These are phyloP conservation scores for Starmerella cellae DNA, from an alignment of 805 yeast species.

Conservation along the genomic window DNA sequence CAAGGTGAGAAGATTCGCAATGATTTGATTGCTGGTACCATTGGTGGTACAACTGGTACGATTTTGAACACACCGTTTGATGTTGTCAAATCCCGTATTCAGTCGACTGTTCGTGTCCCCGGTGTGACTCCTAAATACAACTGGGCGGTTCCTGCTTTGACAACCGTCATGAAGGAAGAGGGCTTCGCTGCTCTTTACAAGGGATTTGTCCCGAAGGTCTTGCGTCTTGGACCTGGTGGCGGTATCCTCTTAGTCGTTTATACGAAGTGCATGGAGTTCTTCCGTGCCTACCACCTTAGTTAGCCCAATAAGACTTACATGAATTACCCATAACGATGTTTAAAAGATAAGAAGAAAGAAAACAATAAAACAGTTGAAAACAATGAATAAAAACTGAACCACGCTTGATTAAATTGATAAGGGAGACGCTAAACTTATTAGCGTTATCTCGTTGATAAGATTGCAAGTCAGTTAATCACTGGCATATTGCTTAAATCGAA, in stretches of 20 bases:
- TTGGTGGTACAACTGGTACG: slow-evolving; percentile 98
- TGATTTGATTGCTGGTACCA: slow-evolving; percentile 81
- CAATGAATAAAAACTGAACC: too few relatives aligned
- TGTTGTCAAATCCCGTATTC: slow-evolving; percentile 90
- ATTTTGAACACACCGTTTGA: slow-evolving; percentile 90
- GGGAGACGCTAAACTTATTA: too few relatives aligned
- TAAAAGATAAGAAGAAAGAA: neutral
- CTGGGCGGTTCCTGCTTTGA: slow-evolving; percentile 79
- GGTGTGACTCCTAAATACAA: slow-evolving; percentile 78
- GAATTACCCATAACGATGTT: neutral
- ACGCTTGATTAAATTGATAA: too few relatives aligned
- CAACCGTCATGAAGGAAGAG: slow-evolving; percentile 71
- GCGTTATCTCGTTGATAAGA: too few relatives aligned
- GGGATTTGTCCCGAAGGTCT: slow-evolving; percentile 93
- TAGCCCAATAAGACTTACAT: neutral
- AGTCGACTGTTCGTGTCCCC: slow-evolving; percentile 48
- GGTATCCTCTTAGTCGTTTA: slow-evolving; percentile 96
- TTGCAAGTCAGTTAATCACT: too few relatives aligned
- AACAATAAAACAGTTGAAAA: neutral
- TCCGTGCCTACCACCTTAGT: slow-evolving; percentile 27
- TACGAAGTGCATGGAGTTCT: slow-evolving; percentile 87
- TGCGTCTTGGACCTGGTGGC: slow-evolving; percentile 98
- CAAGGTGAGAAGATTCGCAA: slow-evolving; percentile 65
- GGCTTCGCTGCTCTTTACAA: slow-evolving; percentile 84
- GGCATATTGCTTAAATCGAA: too few relatives aligned